These are phyloP conservation scores for Mycena olivaceomarginata DNA, from an alignment of 768 basidiomycete genomes.

Conservation along the genomic window DNA sequence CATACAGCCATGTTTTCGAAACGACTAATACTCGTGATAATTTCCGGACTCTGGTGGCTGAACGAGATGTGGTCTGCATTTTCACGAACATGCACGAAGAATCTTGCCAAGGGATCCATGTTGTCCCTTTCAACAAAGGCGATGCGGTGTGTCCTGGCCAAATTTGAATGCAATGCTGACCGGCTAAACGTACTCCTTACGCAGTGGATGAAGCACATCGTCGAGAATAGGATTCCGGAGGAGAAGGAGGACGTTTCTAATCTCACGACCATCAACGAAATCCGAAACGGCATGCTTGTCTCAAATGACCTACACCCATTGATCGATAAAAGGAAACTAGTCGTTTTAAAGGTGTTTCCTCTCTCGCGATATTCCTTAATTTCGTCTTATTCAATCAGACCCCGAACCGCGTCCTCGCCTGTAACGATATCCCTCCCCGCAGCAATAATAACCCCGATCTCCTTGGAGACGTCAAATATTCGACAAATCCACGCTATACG, in stretches of 20 bases:
- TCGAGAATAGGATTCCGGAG: not conserved
- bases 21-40: slow-evolving; percentile 1
- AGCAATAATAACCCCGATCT: too few relatives aligned
- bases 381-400: slow-evolving; percentile 12
- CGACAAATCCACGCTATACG: too few relatives aligned
- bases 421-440: slow-evolving; percentile 5
- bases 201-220: slow-evolving; percentile 6
- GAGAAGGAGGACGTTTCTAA: slow-evolving; percentile 2
- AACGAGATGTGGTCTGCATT: slow-evolving; percentile 8
- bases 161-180: not conserved
- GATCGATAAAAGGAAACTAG: not conserved
- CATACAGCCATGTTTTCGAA: not conserved
- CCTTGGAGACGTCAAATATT: too few relatives aligned
- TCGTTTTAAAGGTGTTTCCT: slow-evolving; percentile 8
- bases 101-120: slow-evolving; percentile 5
- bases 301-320: not conserved
- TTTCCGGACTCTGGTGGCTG: not conserved
- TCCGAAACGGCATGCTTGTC: slow-evolving; percentile 22
- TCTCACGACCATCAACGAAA: slow-evolving; percentile 4
- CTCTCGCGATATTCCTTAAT: not conserved
- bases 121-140: slow-evolving; percentile 18
- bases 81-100: not conserved
- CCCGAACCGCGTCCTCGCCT: slow-evolving; percentile 13
- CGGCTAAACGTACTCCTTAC: not conserved
- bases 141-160: slow-evolving; percentile 6